phyloP scores from a whole-genome alignment of 2,329 filamentous ascomycete genomes.

The Ophiostoma montium region DNA sequence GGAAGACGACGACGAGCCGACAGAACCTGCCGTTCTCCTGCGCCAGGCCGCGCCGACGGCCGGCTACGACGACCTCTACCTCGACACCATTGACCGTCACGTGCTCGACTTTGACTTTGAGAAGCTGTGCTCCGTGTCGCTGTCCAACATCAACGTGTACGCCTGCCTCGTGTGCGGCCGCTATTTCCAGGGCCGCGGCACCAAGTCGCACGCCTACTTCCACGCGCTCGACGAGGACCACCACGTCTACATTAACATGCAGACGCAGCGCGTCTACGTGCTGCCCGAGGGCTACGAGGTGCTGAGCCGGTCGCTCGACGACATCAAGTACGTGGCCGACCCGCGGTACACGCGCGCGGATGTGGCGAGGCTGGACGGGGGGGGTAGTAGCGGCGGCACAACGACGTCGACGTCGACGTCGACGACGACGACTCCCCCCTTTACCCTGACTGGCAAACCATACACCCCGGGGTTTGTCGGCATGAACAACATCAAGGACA shows the following conservation, averaged over 20 bases:
- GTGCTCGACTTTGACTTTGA: slow-evolving; percentile 98
- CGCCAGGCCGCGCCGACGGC: slow-evolving; percentile 68
- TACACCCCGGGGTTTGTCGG: slow-evolving; percentile 93
- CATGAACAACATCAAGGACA: slow-evolving; percentile 99
- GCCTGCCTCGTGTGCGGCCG: slow-evolving; percentile 95
- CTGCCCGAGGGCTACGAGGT: slow-evolving; percentile 96
- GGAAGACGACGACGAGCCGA: slow-evolving; percentile 14
- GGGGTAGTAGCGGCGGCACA: slow-evolving; percentile 24
- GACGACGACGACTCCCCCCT: slow-evolving; percentile 33
- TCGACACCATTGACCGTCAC: slow-evolving; percentile 88
- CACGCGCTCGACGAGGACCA: slow-evolving; percentile 90
- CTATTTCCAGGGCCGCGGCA: slow-evolving; percentile 88
- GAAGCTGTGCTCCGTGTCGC: slow-evolving; percentile 88
- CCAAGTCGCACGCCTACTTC: slow-evolving; percentile 93
- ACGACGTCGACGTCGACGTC: no score
- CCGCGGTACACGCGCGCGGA: slow-evolving; percentile 71
- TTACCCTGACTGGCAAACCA: slow-evolving; percentile 68
- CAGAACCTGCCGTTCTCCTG: slow-evolving; percentile 31
- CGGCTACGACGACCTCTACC: slow-evolving; percentile 90
- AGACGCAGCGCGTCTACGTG: slow-evolving; percentile 79
- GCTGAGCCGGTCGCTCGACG: slow-evolving; percentile 81
- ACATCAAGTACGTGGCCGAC: slow-evolving; percentile 96
- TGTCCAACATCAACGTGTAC: slow-evolving; percentile 98
- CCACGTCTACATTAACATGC: slow-evolving; percentile 97
- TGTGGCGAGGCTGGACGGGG: slow-evolving; percentile 63